A percentile compares a stretch with the other conserved stretches of the same genome.
Conservation (phyloP, 139 green algal genomes). For the Zygnema cylindricum region DNA sequence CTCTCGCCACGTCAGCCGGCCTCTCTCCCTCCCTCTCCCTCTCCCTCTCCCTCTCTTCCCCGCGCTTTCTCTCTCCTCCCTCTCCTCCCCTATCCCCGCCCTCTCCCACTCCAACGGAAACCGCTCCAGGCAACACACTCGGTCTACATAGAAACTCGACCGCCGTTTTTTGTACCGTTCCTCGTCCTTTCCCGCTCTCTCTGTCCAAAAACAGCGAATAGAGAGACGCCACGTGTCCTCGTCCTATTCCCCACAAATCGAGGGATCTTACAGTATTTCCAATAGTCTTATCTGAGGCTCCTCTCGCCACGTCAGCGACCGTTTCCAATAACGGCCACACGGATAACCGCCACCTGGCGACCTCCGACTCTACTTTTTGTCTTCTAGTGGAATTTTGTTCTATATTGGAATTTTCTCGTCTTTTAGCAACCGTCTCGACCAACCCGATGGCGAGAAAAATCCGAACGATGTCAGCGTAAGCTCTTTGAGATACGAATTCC, state of each 20-base stretch:
- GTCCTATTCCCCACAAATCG: constrained; percentile 24
- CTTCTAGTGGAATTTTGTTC: neutral
- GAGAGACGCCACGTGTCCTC: neutral
- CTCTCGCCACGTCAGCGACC: neutral
- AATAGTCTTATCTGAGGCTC: neutral
- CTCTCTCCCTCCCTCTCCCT: neutral
- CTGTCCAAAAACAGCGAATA: neutral
- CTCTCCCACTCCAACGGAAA: neutral
- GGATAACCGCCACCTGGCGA: constrained; percentile 13
- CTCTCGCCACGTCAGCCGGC: neutral
- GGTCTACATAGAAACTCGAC: neutral
- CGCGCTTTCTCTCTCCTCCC: neutral
- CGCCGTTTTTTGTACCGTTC: constrained; percentile 4
- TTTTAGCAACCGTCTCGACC: too few relatives aligned
- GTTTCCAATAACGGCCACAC: neutral
- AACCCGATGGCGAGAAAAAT: neutral
- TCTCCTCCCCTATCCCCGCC: neutral
- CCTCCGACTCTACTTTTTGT: neutral
- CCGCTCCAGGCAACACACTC: constrained; percentile 15
- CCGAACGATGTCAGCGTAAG: neutral
- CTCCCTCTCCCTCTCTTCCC: neutral
- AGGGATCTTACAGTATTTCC: constrained; percentile 7
- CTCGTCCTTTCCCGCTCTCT: neutral
- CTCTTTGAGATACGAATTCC: neutral
- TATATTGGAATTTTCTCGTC: too few relatives aligned